Evolutionary conservation across 2,329 filamentous ascomycete species (phyloP).

Genomic region (Fusarium sp.): DNA sequence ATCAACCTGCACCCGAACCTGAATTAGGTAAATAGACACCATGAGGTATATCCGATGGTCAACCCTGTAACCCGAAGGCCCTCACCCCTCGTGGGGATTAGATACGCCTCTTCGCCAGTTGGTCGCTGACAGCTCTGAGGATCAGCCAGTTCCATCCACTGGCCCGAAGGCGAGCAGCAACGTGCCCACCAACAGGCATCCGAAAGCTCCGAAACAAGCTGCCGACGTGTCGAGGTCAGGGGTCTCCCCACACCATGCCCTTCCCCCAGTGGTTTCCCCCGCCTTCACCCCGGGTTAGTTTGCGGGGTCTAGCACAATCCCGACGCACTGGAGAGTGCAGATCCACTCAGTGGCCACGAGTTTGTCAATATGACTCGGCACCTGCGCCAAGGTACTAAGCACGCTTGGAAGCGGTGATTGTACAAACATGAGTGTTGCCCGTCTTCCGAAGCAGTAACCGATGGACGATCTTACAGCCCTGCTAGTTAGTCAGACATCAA

Average conservation of each 20-base stretch:
- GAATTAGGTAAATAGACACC: neutral
- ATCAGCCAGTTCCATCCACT: neutral
- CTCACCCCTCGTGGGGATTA: neutral
- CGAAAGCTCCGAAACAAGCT: neutral
- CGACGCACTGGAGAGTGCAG: neutral
- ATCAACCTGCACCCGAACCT: neutral
- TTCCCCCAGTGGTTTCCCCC: neutral
- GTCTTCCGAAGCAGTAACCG: constrained; percentile 1
- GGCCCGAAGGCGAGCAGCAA: neutral
- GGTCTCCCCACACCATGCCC: neutral
- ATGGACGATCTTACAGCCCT: neutral
- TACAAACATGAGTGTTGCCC: neutral
- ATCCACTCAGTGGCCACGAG: neutral
- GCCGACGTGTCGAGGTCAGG: neutral
- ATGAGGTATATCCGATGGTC: neutral
- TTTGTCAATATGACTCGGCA: constrained; percentile 1
- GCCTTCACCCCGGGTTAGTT: neutral
- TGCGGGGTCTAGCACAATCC: neutral
- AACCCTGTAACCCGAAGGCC: neutral
- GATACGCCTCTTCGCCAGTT: neutral
- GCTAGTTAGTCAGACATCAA: neutral
- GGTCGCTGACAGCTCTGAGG: neutral
- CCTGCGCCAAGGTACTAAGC: neutral
- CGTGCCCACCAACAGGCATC: neutral
- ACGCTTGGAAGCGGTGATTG: neutral